Base-by-base conservation (phyloP, 169 alveolate genomes). In the Eimeria sp. region DNA sequence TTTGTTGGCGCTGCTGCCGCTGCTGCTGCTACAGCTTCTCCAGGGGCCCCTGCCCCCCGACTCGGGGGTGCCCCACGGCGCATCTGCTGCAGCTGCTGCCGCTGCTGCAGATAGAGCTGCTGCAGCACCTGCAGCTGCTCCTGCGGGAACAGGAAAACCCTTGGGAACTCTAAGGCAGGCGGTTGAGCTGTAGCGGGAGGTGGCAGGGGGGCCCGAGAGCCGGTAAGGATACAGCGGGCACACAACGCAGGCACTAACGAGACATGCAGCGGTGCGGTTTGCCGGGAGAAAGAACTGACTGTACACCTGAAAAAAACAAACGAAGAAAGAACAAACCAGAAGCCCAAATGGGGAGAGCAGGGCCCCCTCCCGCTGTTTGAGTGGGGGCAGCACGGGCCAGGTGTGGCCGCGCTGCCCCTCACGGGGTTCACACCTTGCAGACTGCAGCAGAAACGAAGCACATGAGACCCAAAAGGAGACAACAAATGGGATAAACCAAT, bases 41-140 rank as follows among this genome's bases (percentile, higher is more conserved):
- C 45, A 78, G 67, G 65, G 89, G 89, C 83, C 83, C 83, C 54
- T 14, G 83, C 30, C 83, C 83, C 83, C 83, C 83, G 10, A 73
- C 27, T 43, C 54, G 83, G 57, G 83, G 83, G 83, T 40, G 27
- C 49, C 83, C 83, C 83, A 40, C 57, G 57, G 83, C 57, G 83
- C 83, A 73, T 73, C 83, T 73, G 83, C 83, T 16, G 49, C 45
- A 27, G 80, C 80, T 70, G 80, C 80, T 54, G 80, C 80, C 25
- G 83, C 83, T 73, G 83, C 83, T 73, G 83, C 83, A 73, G 83
- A 0, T 43, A 25, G 0, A 54, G 83, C 83, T 73, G 83, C 83
- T 40, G 83, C 83, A 73, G 83, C 51, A 54, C 83, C 49, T 73
- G 83, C 83, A 73, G 83, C 83, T 73, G 83, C 57, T 73, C 57